Base-by-base conservation (phyloP, 345 rosid species). In the Schrenkiella parvula region DNA sequence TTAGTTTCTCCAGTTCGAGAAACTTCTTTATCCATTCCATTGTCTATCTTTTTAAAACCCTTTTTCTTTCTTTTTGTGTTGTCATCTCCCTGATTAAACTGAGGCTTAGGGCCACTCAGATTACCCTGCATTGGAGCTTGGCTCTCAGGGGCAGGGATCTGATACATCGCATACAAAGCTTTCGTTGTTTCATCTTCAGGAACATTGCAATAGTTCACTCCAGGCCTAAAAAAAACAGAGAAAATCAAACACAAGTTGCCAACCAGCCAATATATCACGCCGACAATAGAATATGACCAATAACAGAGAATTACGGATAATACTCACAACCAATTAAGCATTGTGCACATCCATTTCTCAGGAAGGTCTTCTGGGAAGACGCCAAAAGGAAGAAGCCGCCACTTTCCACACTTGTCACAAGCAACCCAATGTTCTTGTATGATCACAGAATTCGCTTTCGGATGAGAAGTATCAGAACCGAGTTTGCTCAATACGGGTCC, bases 271-370 rank as follows among this genome's bases (percentile, higher is more conserved):
- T 62, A 53, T n/a, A 43, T 44, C 74, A 68, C 3, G 39, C 31
- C 21, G 8, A 52, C 15, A 68, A 52, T 17, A 43, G 42, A 17
- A 55, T 19, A 55, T 14, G 18, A 55, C 41, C 37, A 50, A 51
- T 31, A 56, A 39, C 34, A 54, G 13, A 41, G 18, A 58, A 50
- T 7, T 68, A 21, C n/a, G 63, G 55, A 54, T 57, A 59, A 71
- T 68, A 92, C 99, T 95, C 86, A 95, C 99, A 95, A 89, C 98
- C 99, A 95, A 55, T 85, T 52, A 74, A 90, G 96, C 98, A 92
- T 95, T 83, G 87, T 78, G 79, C 99, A 95, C 65, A 86, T 61
- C 99, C 98, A 95, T 81, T 88, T 92, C 78, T 90, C 91, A 23
- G 99, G 95, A 78, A 95, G 84, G 71, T 81, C 81, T 19, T 84